Conservation (phyloP, 305 asterid species). For the Fraxinus paxiana region DNA sequence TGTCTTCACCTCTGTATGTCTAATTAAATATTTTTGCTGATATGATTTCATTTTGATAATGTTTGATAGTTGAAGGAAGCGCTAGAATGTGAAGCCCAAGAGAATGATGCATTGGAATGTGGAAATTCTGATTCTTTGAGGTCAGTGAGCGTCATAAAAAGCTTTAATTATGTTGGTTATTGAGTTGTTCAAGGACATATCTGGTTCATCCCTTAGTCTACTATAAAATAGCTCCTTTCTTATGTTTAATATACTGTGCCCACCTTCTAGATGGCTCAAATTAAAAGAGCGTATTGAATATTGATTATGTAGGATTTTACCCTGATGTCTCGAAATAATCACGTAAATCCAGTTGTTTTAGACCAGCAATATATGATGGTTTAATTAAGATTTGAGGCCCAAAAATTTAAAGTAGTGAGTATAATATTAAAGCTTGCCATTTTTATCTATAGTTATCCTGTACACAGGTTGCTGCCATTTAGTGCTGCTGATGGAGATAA, state of each 20-base stretch:
- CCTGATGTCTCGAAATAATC: not conserved
- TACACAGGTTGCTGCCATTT: not conserved
- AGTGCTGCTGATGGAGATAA: not conserved
- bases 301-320: not conserved
- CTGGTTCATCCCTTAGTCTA: not conserved
- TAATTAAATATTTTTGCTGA: constrained; percentile 18
- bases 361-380: not conserved
- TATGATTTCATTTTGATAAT: constrained; percentile 18
- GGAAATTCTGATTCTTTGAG: constrained; percentile 56
- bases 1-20: constrained; percentile 3
- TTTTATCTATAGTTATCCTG: not conserved
- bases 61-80: constrained; percentile 74
- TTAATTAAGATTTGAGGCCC: not conserved
- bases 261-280: not conserved
- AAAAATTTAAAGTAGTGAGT: not conserved
- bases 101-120: constrained; percentile 78
- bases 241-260: not conserved
- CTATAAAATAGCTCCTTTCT: not conserved
- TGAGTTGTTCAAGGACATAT: not conserved
- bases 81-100: constrained; percentile 79
- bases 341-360: not conserved
- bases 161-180: constrained; percentile 1
- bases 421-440: not conserved
- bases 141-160: constrained; percentile 33
- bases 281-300: not conserved